Conservation (phyloP, 2,329 filamentous ascomycete species). For the Trichoderma simmonsii region DNA sequence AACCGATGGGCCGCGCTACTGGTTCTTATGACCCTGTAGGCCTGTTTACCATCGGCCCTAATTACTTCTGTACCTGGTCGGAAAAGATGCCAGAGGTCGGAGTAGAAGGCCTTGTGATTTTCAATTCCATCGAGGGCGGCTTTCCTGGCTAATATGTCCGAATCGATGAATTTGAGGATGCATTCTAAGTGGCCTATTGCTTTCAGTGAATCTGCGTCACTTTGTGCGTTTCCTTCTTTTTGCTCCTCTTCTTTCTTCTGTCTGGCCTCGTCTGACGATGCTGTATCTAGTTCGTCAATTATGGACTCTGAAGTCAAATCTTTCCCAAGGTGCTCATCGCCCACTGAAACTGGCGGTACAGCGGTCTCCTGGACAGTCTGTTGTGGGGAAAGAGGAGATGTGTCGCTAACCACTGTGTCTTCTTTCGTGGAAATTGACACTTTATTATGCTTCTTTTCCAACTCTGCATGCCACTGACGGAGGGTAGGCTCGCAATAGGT, state of each 20-base stretch:
- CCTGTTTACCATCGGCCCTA: constrained; percentile 21
- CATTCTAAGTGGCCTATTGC: constrained; percentile 1
- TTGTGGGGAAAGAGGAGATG: neutral
- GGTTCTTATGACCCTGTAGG: constrained; percentile 25
- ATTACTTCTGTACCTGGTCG: constrained; percentile 27
- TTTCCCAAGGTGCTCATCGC: neutral
- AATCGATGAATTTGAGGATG: constrained; percentile 10
- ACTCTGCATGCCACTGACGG: neutral
- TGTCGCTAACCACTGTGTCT: neutral
- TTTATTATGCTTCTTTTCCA: constrained; percentile 3
- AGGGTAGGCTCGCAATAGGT: neutral
- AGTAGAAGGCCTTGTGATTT: constrained; percentile 18
- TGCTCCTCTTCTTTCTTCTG: neutral
- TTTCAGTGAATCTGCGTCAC: neutral
- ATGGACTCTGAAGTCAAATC: neutral
- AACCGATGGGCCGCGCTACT: constrained; percentile 2
- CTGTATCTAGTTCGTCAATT: neutral
- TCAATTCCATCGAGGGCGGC: neutral
- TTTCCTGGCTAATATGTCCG: neutral
- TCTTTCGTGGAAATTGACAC: neutral
- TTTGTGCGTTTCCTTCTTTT: neutral
- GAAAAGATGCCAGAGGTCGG: constrained; percentile 30
- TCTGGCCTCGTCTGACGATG: neutral
- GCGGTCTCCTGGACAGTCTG: neutral
- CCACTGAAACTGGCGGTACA: neutral